These are phyloP conservation scores for Primulina huaijiensis DNA, from an alignment of 257 asterid genomes.

Conservation along the genomic window DNA sequence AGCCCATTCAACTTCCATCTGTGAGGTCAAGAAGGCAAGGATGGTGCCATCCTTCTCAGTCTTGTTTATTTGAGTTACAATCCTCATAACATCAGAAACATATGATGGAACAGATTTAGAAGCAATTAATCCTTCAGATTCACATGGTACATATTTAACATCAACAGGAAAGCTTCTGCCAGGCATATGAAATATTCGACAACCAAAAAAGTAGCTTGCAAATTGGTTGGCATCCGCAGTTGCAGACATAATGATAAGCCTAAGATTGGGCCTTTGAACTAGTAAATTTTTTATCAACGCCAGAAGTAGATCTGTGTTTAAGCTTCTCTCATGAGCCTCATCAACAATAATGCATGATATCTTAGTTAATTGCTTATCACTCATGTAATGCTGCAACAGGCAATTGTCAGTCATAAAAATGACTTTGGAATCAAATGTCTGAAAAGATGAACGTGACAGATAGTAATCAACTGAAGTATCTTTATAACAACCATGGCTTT, in stretches of 20 bases:
- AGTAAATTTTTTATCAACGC: conserved; percentile 73
- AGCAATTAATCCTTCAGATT: conserved; percentile 35
- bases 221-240: conserved; percentile 86
- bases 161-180: conserved; percentile 91
- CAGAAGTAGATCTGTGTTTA: conserved; percentile 87
- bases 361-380: conserved; percentile 54
- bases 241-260: conserved; percentile 94
- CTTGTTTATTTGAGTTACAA: conserved; percentile 51
- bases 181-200: conserved; percentile 58
- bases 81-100: conserved; percentile 59
- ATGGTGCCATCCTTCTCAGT: conserved; percentile 71
- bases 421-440: conserved; percentile 50
- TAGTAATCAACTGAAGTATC: conserved; percentile 45
- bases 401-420: conserved; percentile 85
- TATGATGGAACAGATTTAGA: conserved; percentile 52
- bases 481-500: conserved; percentile 57
- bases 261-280: conserved; percentile 56
- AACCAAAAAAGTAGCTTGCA: conserved; percentile 64
- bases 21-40: conserved; percentile 96
- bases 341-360: conserved; percentile 85
- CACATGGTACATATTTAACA: conserved; percentile 57
- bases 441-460: conserved; percentile 61
- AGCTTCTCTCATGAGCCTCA: conserved; percentile 98
- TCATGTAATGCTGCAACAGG: conserved; percentile 80
- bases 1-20: conserved; percentile 94